A percentile compares a stretch with the other conserved stretches of the same genome.
Conservation (phyloP, 345 rosid genomes). For the Psidium friedrichsthalianum region DNA sequence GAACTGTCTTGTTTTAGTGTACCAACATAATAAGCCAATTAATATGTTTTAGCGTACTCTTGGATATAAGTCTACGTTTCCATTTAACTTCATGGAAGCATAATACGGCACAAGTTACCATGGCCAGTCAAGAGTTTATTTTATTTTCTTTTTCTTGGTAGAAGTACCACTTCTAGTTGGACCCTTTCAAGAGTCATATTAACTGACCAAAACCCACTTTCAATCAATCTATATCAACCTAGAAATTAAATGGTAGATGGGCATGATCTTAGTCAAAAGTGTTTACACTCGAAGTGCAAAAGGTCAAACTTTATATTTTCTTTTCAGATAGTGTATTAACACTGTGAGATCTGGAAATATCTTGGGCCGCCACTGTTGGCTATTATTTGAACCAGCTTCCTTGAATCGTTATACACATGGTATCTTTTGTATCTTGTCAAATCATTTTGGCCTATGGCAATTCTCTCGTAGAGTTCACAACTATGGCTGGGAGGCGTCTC, state of each 20-base stretch:
- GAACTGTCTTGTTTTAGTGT: background rate
- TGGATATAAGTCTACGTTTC: background rate
- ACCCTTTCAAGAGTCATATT: background rate
- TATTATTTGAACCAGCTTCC: background rate
- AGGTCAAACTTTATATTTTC: background rate
- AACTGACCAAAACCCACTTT: background rate
- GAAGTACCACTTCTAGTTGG: background rate
- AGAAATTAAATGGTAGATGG: background rate
- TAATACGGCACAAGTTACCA: background rate
- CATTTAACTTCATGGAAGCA: background rate
- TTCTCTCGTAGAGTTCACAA: conserved; percentile 63
- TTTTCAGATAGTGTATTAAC: background rate
- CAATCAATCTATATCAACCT: background rate
- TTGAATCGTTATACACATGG: background rate
- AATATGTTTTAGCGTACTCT: background rate
- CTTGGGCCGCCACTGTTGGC: background rate
- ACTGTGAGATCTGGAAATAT: background rate
- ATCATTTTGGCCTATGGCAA: background rate
- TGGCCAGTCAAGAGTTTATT: background rate
- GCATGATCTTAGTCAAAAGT: background rate
- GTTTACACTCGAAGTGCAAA: background rate
- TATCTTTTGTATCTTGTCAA: background rate
- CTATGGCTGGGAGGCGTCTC: conserved; percentile 99
- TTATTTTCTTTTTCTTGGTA: background rate
- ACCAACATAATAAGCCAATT: background rate